A percentile compares a stretch with the other conserved stretches of the same genome.
phyloP scores from a whole-genome alignment of 1,284 basidiomycete genomes.

The Malassezia obtusa region DNA sequence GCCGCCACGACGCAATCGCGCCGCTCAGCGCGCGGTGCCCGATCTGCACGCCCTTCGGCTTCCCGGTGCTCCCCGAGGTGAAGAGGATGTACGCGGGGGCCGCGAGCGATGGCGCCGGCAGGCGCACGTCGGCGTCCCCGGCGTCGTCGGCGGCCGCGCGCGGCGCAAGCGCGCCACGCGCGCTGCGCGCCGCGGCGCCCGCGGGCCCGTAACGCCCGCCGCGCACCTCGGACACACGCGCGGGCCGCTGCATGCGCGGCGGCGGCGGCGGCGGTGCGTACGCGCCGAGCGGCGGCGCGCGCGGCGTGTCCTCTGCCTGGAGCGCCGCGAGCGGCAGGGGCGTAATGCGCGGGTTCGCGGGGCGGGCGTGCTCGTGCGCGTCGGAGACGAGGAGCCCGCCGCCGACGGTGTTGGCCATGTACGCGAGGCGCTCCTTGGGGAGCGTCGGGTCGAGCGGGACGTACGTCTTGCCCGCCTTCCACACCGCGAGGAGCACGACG shows the following conservation, averaged over 20 bases:
- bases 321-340: too few relatives aligned
- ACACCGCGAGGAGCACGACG: slow-evolving; percentile 31
- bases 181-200: too few relatives aligned
- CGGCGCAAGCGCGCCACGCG: neutral
- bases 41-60: slow-evolving; percentile 43
- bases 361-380: too few relatives aligned
- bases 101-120: slow-evolving; percentile 10
- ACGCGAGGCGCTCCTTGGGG: slow-evolving; percentile 31
- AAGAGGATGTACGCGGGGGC: slow-evolving; percentile 38
- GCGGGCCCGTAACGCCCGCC: neutral
- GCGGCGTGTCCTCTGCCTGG: too few relatives aligned
- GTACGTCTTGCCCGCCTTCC: slow-evolving; percentile 41
- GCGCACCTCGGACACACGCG: too few relatives aligned
- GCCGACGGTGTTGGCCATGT: slow-evolving; percentile 35
- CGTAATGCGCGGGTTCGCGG: too few relatives aligned
- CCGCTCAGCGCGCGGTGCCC: slow-evolving; percentile 36
- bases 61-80: slow-evolving; percentile 40
- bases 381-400: slow-evolving; percentile 16
- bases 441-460: slow-evolving; percentile 40
- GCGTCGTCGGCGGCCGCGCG: neutral
- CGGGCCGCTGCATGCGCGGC: too few relatives aligned
- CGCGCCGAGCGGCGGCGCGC: too few relatives aligned
- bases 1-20: slow-evolving; percentile 39
- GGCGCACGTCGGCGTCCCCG: neutral
- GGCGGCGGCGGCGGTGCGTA: too few relatives aligned